Evolutionary conservation across 2,329 filamentous ascomycete species (phyloP).

Genomic region (Claviceps purpurea): DNA sequence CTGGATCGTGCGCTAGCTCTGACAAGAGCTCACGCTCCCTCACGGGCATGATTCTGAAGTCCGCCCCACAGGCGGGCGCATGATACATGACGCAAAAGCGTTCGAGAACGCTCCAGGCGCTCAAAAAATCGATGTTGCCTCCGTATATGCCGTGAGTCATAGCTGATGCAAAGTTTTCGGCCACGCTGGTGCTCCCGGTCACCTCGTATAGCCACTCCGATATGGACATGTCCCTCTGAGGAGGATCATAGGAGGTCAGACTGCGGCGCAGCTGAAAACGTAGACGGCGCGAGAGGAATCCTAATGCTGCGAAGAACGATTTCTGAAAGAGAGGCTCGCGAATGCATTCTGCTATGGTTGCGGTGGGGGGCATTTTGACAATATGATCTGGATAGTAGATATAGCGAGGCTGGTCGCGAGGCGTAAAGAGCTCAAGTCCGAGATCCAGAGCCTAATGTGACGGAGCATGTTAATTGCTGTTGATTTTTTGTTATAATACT

Average conservation of each 20-base stretch:
- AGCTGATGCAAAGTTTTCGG: conserved; percentile 64
- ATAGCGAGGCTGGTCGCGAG: conserved; percentile 43
- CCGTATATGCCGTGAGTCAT: conserved; percentile 82
- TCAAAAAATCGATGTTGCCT: conserved; percentile 72
- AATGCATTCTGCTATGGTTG: conserved; percentile 14
- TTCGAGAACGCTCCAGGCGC: conserved; percentile 45
- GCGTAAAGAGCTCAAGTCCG: conserved; percentile 33
- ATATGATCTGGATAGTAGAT: conserved; percentile 78
- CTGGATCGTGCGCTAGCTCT: conserved; percentile 14
- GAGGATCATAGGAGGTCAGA: not conserved
- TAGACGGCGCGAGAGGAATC: conserved; percentile 13
- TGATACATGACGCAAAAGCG: conserved; percentile 19
- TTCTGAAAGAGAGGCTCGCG: conserved; percentile 21
- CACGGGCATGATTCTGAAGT: conserved; percentile 27
- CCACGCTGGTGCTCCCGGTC: conserved; percentile 25
- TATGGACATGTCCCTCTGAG: conserved; percentile 20
- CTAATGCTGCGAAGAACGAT: conserved; percentile 15
- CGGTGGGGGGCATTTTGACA: conserved; percentile 19
- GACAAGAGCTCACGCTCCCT: conserved; percentile 18
- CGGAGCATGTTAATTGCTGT: not conserved
- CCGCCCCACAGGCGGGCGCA: conserved; percentile 16
- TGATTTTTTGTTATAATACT: not conserved
- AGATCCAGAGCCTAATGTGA: conserved; percentile 19
- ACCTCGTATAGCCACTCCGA: conserved; percentile 22
- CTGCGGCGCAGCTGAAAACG: conserved; percentile 6